These are phyloP conservation scores for Penicillium verhagenii DNA, from an alignment of 495 filamentous ascomycete genomes.

Conservation along the genomic window DNA sequence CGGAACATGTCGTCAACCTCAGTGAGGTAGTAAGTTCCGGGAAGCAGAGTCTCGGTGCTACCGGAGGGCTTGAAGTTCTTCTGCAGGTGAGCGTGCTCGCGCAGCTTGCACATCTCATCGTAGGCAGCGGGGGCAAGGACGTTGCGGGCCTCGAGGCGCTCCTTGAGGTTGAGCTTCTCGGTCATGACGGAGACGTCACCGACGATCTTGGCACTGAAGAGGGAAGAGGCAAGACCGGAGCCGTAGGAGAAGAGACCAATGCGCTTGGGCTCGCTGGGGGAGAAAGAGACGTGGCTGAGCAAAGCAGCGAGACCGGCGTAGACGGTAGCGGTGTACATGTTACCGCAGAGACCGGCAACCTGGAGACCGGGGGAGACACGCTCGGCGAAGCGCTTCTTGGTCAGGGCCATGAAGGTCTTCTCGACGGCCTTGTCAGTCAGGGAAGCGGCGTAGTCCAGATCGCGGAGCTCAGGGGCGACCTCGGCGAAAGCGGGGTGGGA, in stretches of 20 bases:
- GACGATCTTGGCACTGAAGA: slow-evolving; percentile 84
- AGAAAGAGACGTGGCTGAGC: slow-evolving; percentile 68
- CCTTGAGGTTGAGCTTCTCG: slow-evolving; percentile 77
- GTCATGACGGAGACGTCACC: slow-evolving; percentile 74
- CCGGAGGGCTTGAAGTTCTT: slow-evolving; percentile 84
- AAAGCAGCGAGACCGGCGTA: slow-evolving; percentile 82
- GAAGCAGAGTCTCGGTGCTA: slow-evolving; percentile 69
- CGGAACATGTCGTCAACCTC: slow-evolving; percentile 95
- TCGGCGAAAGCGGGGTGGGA: slow-evolving; percentile 75
- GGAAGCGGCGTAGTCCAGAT: slow-evolving; percentile 81
- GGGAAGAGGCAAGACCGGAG: slow-evolving; percentile 81
- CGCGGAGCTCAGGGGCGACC: slow-evolving; percentile 80
- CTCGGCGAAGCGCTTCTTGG: slow-evolving; percentile 93
- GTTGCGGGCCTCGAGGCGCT: slow-evolving; percentile 67
- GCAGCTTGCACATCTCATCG: slow-evolving; percentile 91
- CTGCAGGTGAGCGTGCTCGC: slow-evolving; percentile 91
- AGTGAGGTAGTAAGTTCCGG: slow-evolving; percentile 86
- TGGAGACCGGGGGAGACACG: slow-evolving; percentile 82
- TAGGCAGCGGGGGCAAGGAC: slow-evolving; percentile 80
- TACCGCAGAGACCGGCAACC: slow-evolving; percentile 92
- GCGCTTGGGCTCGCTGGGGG: slow-evolving; percentile 75
- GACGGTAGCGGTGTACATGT: slow-evolving; percentile 98
- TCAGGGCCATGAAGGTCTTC: slow-evolving; percentile 93
- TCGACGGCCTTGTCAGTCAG: slow-evolving; percentile 91
- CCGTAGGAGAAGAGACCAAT: slow-evolving; percentile 95